phyloP scores from a whole-genome alignment of 495 filamentous ascomycete genomes.

The Penicillium nucicola region DNA sequence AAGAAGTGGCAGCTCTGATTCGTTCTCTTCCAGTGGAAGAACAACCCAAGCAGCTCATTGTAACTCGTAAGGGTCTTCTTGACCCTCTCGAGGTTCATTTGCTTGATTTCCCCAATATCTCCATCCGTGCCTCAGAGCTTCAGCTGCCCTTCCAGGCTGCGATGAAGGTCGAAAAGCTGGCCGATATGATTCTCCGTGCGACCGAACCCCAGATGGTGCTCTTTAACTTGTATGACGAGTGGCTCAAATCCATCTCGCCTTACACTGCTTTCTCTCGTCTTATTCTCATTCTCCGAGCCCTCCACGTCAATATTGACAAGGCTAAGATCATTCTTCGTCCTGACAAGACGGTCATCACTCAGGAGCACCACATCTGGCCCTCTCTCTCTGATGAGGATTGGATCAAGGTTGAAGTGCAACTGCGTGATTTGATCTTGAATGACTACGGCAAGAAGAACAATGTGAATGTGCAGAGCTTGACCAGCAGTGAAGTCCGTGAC shows the following conservation, averaged over 20 bases:
- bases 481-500: slow-evolving; percentile 93
- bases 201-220: slow-evolving; percentile 99
- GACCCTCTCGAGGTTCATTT: slow-evolving; percentile 98
- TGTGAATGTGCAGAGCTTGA: slow-evolving; percentile 95
- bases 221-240: slow-evolving; percentile 99
- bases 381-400: slow-evolving; percentile 92
- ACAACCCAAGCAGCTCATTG: slow-evolving; percentile 98
- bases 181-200: slow-evolving; percentile 97
- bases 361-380: slow-evolving; percentile 99
- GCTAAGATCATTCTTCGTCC: slow-evolving; percentile 96
- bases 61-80: slow-evolving; percentile 93
- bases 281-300: slow-evolving; percentile 88
- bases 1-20: slow-evolving; percentile 98
- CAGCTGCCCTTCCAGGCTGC: slow-evolving; percentile 99
- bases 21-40: slow-evolving; percentile 96
- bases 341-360: slow-evolving; percentile 97
- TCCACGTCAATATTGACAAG: slow-evolving; percentile 98
- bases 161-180: slow-evolving; percentile 99
- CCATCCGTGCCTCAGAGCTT: slow-evolving; percentile 95
- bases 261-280: slow-evolving; percentile 98
- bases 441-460: slow-evolving; percentile 99
- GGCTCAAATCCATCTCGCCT: slow-evolving; percentile 96
- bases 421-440: slow-evolving; percentile 93
- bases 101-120: slow-evolving; percentile 98
- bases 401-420: slow-evolving; percentile 97